Evolutionary conservation across 2,329 filamentous ascomycete genomes (phyloP).

Genomic region (Bisporella sp.): DNA sequence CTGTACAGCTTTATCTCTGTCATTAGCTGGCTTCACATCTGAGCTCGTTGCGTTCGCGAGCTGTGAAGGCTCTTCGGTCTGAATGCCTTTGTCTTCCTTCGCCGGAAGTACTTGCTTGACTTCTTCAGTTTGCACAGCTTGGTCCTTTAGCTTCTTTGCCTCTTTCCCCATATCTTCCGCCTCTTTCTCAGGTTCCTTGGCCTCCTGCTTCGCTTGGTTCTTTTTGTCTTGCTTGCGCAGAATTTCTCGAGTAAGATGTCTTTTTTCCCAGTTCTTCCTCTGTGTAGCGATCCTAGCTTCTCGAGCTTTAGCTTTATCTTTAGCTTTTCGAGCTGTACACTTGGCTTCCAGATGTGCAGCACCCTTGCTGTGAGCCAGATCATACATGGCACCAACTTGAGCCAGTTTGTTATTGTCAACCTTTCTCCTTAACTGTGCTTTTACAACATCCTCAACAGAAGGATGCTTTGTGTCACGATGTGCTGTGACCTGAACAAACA

Average conservation of each 20-base stretch:
- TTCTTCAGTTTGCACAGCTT: slow-evolving; percentile 20
- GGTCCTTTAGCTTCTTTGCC: slow-evolving; percentile 28
- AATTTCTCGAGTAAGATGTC: slow-evolving; percentile 33
- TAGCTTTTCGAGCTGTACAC: slow-evolving; percentile 31
- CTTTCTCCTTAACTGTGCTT: slow-evolving; percentile 40
- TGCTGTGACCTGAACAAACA: slow-evolving; percentile 49
- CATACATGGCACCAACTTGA: slow-evolving; percentile 51
- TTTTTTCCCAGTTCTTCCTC: slow-evolving; percentile 41
- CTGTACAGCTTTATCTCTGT: slow-evolving; percentile 19
- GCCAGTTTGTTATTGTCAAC: slow-evolving; percentile 51
- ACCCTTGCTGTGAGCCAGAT: slow-evolving; percentile 53
- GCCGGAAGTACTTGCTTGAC: slow-evolving; percentile 6
- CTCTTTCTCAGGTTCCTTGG: slow-evolving; percentile 33
- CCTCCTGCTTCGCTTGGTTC: slow-evolving; percentile 31
- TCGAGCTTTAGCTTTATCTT: slow-evolving; percentile 20
- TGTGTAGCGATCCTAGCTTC: slow-evolving; percentile 38
- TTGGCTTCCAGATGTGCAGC: slow-evolving; percentile 44
- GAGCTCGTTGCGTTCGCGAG: background rate
- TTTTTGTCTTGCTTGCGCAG: slow-evolving; percentile 33
- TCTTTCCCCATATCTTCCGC: slow-evolving; percentile 30
- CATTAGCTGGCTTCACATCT: slow-evolving; percentile 1
- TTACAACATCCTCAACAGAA: slow-evolving; percentile 50
- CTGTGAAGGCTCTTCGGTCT: slow-evolving; percentile 16
- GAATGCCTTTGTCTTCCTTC: slow-evolving; percentile 12
- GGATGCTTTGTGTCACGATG: slow-evolving; percentile 35